Evolutionary conservation across 805 yeast species (phyloP), one percentile per base, ranked within the genome.

Genomic region (Saccharomycopsis sp.): DNA sequence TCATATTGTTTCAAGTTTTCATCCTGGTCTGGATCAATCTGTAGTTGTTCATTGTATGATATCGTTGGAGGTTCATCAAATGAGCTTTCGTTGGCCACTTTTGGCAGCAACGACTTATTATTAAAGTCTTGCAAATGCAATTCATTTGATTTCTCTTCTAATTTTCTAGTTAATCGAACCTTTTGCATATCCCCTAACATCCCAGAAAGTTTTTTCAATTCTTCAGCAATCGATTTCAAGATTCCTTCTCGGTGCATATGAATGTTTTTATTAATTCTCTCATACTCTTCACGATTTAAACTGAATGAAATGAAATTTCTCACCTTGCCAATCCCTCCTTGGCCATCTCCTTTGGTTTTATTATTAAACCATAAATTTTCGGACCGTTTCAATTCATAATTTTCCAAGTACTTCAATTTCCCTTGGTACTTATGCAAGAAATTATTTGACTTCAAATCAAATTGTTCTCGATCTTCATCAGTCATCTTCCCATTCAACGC

Each of bases 191-290:
- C 50, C 22, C 45, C 48, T 8, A 49, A 27, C 17, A 34, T 45
- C 4, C 16, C 27, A 7, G 48, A 43, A 7, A 47, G 39, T 28
- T 43, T 37, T 22, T 45, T 40, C 29, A 49, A 32, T 19, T 26
- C 11, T 7, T 38, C 24, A 4, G 48, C 38, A 3, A 49, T 9
- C 5, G 37, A 34, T 4, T 31, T 41, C 3, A 49, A n/a, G 21
- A 49, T 26, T 3, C 52, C 52, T 32, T 46, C 45, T 11, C 52
- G 52, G 26, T 46, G 42, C 34, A 19, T 34, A 31, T 49, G 50
- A 33, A 39, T 17, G 13, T 32, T 20, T 4, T 40, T 41, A 27
- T 49, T 49, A 23, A 29, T 17, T 14, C 20, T 17, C 8, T 20
- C 26, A 19, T 46, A 46, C 3, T 46, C 38, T 14, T 43, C 48